These are phyloP conservation scores for Chenopodium berlandieri DNA, from an alignment of 148 eudicot genomes.

Conservation along the genomic window DNA sequence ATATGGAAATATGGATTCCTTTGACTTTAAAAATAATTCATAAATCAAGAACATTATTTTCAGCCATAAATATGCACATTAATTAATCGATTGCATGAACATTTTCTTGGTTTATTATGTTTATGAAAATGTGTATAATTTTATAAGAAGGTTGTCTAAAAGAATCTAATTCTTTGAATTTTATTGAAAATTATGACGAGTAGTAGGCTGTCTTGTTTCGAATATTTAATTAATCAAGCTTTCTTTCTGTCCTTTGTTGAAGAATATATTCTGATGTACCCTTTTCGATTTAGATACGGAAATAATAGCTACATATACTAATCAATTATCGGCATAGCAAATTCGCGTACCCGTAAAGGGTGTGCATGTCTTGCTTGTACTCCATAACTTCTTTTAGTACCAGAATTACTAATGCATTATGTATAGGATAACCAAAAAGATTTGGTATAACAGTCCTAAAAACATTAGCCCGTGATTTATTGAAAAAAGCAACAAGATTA, in stretches of 20 bases:
- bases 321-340: no score
- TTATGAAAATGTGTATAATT: neutral
- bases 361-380: no score
- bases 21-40: neutral
- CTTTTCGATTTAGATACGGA: no score
- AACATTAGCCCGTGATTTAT: conserved; percentile 17
- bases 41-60: no score
- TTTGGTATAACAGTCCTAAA: neutral
- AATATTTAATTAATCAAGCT: neutral
- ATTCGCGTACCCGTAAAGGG: no score
- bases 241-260: neutral
- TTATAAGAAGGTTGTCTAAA: neutral
- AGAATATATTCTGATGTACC: neutral
- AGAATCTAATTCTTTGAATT: neutral
- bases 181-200: neutral
- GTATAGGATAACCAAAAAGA: neutral
- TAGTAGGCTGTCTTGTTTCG: neutral
- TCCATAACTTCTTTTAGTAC: no score
- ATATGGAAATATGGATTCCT: neutral
- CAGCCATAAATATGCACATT: no score
- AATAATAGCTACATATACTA: no score
- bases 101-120: neutral
- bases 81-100: neutral
- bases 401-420: neutral
- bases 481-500: conserved; percentile 12